Evolutionary conservation across 768 basidiomycete species (phyloP), one percentile per base, ranked within the genome.

Genomic region (Termitomyces titanicus): DNA sequence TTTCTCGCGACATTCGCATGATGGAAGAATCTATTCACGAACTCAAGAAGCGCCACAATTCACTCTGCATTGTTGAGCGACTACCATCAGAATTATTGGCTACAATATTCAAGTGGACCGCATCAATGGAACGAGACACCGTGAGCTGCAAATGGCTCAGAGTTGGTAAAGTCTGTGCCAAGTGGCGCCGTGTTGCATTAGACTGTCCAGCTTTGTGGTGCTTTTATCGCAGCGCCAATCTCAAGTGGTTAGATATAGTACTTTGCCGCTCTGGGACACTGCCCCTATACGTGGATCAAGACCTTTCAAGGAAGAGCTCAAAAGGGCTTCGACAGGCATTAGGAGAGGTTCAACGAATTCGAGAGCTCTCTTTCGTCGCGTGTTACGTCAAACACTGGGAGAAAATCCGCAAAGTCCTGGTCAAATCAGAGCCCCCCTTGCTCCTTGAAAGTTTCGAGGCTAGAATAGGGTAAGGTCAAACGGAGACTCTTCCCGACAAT

Each of bases 71-170:
- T 27, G 40, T 47, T 31, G 17, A 31, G 17, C 37, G 50, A 2
- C 55, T 56, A 20, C 51, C 55, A n/a, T n/a, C 22, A 17, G 55
- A 48, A n/a, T 8, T 56, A 9, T 40, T 47, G 20, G 18, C 51
- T 4, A 35, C 20, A 25, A 35, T 52, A 25, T 52, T 56, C 45
- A 25, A 40, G 13, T 51, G 50, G 50, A 42, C 6, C 10, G 13
- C 17, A 12, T 11, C 27, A 29, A 40, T 29, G 33, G 24, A 45
- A 17, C 17, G 12, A 25, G 48, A 50, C 8, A 24, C 29, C 22
- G 9, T 5, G 13, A 15, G 40, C 8, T 20, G 24, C 13, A 6
- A 43, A 13, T 47, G 55, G 55, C 18, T 47, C n/a, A 20, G 50
- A 18, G 31, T 56, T 5, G 33, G 45, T 3, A 17, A 42, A 13